These are phyloP conservation scores for Botrytis aclada DNA, from an alignment of 2,329 filamentous ascomycete genomes.

Conservation along the genomic window DNA sequence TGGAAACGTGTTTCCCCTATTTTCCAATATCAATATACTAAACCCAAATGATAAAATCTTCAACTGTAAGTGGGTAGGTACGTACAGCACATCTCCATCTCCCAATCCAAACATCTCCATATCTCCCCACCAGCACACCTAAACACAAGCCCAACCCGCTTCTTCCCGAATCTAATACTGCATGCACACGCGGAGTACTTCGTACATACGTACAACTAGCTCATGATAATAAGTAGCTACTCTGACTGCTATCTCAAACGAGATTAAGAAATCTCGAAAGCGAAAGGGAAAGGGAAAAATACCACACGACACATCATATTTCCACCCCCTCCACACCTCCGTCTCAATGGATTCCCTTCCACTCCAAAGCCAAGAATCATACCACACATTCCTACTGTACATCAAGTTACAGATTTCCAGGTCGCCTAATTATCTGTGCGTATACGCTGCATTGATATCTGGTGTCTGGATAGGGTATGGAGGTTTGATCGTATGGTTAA, in stretches of 20 bases:
- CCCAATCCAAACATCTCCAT: conserved; percentile 3
- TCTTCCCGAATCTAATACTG: conserved; percentile 10
- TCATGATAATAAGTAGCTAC: not conserved
- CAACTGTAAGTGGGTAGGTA: not conserved
- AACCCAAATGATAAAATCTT: not conserved
- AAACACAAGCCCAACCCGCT: conserved; percentile 6
- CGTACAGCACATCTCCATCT: not conserved
- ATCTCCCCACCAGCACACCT: conserved; percentile 1
- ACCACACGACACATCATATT: conserved; percentile 16
- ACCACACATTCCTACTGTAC: not conserved
- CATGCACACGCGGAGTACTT: not conserved
- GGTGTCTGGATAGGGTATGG: not conserved
- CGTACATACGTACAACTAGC: not conserved
- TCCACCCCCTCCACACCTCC: not conserved
- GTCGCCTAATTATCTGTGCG: not conserved
- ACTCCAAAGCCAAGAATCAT: not conserved
- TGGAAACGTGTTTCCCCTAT: not conserved
- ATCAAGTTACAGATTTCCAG: not conserved
- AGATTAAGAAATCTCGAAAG: not conserved
- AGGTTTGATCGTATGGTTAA: not conserved
- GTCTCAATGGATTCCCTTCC: not conserved
- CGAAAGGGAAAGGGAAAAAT: not conserved
- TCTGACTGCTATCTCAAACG: not conserved
- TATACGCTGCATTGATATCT: not conserved
- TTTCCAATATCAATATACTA: not conserved